Percentiles rank a stretch among this genome's conserved stretches.
phyloP scores from a whole-genome alignment of 305 asterid species.

The Fraxinus albicans region DNA sequence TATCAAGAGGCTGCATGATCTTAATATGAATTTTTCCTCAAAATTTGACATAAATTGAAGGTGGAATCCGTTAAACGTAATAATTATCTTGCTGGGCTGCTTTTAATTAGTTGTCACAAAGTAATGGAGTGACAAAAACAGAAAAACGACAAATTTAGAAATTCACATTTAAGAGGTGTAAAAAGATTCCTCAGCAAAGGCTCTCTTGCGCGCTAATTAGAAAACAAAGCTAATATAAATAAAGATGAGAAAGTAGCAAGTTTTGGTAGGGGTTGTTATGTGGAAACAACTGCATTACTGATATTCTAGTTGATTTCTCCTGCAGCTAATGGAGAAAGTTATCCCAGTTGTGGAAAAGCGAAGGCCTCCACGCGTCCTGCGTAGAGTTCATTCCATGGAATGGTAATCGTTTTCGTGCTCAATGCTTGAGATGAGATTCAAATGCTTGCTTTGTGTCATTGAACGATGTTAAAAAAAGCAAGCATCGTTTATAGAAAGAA shows the following conservation, averaged over 20 bases:
- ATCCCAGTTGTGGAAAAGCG: conserved; percentile 75
- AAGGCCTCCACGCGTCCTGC: conserved; percentile 50
- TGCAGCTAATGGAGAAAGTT: conserved; percentile 81
- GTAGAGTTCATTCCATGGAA: conserved; percentile 53
- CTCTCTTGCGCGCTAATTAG: background rate
- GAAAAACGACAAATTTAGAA: background rate
- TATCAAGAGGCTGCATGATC: background rate
- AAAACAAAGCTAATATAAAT: background rate
- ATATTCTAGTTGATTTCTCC: conserved; percentile 23
- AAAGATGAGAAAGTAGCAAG: background rate
- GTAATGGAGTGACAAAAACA: background rate
- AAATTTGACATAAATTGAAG: background rate
- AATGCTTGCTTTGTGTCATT: conserved; percentile 23
- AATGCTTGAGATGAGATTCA: conserved; percentile 17
- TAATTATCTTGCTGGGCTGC: background rate
- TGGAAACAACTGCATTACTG: conserved; percentile 11
- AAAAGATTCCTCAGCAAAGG: background rate
- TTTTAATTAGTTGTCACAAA: background rate
- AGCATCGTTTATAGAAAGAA: background rate
- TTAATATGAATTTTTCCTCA: background rate
- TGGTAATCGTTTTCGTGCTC: conserved; percentile 38
- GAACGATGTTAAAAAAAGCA: conserved; percentile 19
- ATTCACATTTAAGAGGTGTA: background rate
- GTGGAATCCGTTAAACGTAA: background rate
- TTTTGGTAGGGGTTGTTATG: background rate